Percentiles rank a stretch among this genome's conserved stretches.
phyloP scores from a whole-genome alignment of 2,329 filamentous ascomycete species.

The Dactylellina leptospora region DNA sequence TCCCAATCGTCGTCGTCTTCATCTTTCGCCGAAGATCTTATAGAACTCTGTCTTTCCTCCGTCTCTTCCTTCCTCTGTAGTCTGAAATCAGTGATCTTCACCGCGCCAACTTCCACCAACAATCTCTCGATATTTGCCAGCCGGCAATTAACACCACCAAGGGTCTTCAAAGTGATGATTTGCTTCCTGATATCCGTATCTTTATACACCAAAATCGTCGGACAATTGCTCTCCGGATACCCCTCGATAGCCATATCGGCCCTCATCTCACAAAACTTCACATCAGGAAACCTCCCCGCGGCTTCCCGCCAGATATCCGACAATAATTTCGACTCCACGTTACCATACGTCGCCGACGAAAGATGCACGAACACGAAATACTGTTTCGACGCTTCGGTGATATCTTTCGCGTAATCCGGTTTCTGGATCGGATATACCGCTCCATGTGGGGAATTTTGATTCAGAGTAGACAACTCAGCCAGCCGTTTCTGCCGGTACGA shows the following conservation, averaged over 20 bases:
- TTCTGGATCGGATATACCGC: slow-evolving; percentile 94
- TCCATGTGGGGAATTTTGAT: slow-evolving; percentile 81
- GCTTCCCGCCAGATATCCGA: slow-evolving; percentile 86
- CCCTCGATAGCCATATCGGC: slow-evolving; percentile 93
- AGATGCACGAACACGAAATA: slow-evolving; percentile 44
- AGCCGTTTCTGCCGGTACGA: slow-evolving; percentile 86
- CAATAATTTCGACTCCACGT: slow-evolving; percentile 82
- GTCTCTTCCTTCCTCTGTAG: slow-evolving; percentile 71
- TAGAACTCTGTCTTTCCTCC: slow-evolving; percentile 68
- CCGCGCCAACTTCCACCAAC: slow-evolving; percentile 81
- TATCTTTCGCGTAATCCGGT: slow-evolving; percentile 87
- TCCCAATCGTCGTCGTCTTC: slow-evolving; percentile 67
- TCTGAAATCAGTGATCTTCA: slow-evolving; percentile 80
- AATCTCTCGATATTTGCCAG: slow-evolving; percentile 79
- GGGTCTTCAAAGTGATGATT: slow-evolving; percentile 83
- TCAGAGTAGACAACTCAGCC: slow-evolving; percentile 78
- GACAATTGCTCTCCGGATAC: slow-evolving; percentile 93
- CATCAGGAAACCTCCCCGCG: slow-evolving; percentile 84
- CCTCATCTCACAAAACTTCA: slow-evolving; percentile 97
- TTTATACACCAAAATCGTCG: slow-evolving; percentile 90
- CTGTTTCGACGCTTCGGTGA: slow-evolving; percentile 85
- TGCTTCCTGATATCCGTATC: slow-evolving; percentile 93
- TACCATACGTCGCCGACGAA: slow-evolving; percentile 81
- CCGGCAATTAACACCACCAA: slow-evolving; percentile 76
- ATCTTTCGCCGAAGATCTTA: slow-evolving; percentile 52